Base-by-base conservation (phyloP, 2,329 filamentous ascomycete species). In the Hymenoscyphus fructigenus region DNA sequence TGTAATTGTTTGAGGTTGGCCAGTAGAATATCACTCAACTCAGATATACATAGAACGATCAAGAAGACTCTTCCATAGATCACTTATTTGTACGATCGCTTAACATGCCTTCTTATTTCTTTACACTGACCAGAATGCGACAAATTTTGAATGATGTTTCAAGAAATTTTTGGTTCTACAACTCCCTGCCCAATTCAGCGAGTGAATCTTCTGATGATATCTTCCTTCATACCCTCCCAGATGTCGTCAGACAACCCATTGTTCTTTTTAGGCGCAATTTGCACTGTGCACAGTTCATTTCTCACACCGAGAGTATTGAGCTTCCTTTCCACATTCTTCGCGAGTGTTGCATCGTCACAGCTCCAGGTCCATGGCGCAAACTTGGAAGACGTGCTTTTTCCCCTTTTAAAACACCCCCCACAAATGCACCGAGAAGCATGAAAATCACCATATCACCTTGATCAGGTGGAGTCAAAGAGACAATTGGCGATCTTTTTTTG, bases 301-400 rank as follows among this genome's bases (percentile, higher is more conserved):
- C 55, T 20, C 9, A 63, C 57, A n/a, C 61, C 61, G 6, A 41
- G 23, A 9, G 23, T 2, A 38, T 28, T 63, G 3, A 59, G 57
- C 12, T 38, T 59, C 0, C 26, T 20, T 59, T 55, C 56, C 28
- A 63, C n/a, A 34, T 10, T 12, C 41, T 34, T 28, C 14, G 55
- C 26, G 28, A 59, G 53, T 26, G 26, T 14, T 28, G 17, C 20
- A 41, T 63, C 57, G n/a, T 59, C 36, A 23, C 47, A 57, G 17
- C 57, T 57, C 56, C 61, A 63, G 26, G n/a, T 63, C 61, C 61
- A 63, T 10, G 38, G 61, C 9, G 56, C 56, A 17, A 63, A 63
- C n/a, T 20, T 9, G 15, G 38, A 32, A 20, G 29, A 53, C 17
- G 15, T 14, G 41, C 28, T 23, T 38, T 10, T 3, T 56, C 10